Conservation (phyloP, 805 yeast species). For the Nakazawaea ishiwadae region DNA sequence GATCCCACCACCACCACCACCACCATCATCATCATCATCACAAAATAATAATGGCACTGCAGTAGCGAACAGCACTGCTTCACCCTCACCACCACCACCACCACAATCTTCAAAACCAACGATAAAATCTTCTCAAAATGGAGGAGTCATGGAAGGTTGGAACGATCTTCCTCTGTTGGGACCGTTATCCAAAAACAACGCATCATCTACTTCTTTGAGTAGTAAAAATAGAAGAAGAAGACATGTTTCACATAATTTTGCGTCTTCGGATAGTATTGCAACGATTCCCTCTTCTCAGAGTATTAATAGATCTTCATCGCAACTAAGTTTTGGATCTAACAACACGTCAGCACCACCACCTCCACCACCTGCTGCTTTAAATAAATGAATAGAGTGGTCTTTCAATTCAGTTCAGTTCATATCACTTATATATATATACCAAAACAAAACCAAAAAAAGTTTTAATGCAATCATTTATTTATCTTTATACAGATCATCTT, state of each 20-base stretch:
- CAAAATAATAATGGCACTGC: too few species aligned
- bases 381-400: background rate
- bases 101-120: background rate
- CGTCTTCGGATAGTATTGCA: background rate
- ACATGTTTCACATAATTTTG: background rate
- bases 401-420: too few species aligned
- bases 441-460: too few species aligned
- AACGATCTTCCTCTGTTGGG: slow-evolving; percentile 11
- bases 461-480: background rate
- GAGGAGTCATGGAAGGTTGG: slow-evolving; percentile 13
- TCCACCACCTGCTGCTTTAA: background rate
- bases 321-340: background rate
- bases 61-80: too few species aligned
- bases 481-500: slow-evolving; percentile 9
- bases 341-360: background rate
- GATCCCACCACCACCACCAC: background rate
- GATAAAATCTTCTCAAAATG: slow-evolving; percentile 10
- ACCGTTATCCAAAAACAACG: background rate
- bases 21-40: too few species aligned
- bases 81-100: background rate
- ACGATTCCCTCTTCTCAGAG: too few species aligned
- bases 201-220: slow-evolving; percentile 2
- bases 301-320: background rate
- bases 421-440: too few species aligned
- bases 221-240: slow-evolving; percentile 5